Evolutionary conservation across 2,329 filamentous ascomycete species (phyloP).

Genomic region (Colletotrichum magnum): DNA sequence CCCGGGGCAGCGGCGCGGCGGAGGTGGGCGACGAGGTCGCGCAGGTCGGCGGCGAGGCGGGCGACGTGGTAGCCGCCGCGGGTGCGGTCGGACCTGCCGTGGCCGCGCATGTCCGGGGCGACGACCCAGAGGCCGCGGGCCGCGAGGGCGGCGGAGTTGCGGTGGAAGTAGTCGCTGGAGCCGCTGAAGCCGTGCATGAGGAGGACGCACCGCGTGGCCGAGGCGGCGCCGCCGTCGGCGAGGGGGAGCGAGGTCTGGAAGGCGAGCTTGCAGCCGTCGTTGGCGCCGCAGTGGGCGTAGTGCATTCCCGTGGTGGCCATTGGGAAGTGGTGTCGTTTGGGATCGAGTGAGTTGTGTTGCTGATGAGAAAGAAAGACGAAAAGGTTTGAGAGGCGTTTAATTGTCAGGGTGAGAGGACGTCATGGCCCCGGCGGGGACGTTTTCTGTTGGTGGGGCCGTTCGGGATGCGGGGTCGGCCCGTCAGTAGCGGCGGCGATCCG

Average conservation of each 20-base stretch:
- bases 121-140: conserved; percentile 51
- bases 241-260: conserved; percentile 53
- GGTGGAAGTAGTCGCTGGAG: conserved; percentile 55
- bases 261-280: conserved; percentile 52
- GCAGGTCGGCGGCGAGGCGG: conserved; percentile 55
- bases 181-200: conserved; percentile 59
- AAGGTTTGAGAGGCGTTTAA: not conserved
- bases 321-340: not conserved
- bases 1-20: conserved; percentile 23
- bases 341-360: not conserved
- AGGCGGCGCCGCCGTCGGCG: conserved; percentile 17
- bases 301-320: conserved; percentile 46
- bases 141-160: conserved; percentile 49
- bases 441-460: conserved; percentile 34
- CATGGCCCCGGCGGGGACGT: conserved; percentile 29
- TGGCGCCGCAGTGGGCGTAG: conserved; percentile 47
- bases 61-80: conserved; percentile 57
- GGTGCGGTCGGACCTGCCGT: conserved; percentile 51
- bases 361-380: not conserved
- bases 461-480: conserved; percentile 28
- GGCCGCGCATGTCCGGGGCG: conserved; percentile 56
- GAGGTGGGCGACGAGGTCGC: conserved; percentile 49
- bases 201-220: conserved; percentile 47
- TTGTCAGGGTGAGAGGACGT: conserved; percentile 25
- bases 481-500: conserved; percentile 21